Evolutionary conservation across 2,329 filamentous ascomycete genomes (phyloP).

Genomic region (Neoarthrinium moseri): DNA sequence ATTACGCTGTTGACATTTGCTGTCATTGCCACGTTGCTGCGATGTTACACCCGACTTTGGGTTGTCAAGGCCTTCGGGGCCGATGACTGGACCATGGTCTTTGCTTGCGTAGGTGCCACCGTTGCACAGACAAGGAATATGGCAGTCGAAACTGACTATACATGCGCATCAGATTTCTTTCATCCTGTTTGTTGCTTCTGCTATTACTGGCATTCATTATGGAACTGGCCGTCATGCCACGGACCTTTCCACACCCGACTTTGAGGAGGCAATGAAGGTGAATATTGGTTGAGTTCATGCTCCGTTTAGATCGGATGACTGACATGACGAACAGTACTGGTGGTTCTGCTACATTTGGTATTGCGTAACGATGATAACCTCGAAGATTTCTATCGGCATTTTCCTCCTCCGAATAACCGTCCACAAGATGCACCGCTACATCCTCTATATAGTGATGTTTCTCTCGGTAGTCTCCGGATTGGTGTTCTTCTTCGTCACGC

Average conservation of each 20-base stretch:
- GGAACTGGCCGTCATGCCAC: not conserved
- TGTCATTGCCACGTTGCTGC: not conserved
- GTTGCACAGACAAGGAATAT: not conserved
- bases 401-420: conserved; percentile 22
- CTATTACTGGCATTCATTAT: not conserved
- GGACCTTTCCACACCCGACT: too few species aligned
- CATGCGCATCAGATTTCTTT: not conserved
- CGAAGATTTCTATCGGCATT: conserved; percentile 20
- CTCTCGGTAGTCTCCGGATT: conserved; percentile 15
- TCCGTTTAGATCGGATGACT: too few species aligned
- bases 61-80: not conserved
- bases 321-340: conserved; percentile 21
- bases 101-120: not conserved
- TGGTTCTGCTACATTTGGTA: conserved; percentile 21
- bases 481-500: conserved; percentile 21
- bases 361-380: conserved; percentile 17
- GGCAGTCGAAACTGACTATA: not conserved
- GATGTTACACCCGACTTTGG: not conserved
- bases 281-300: too few species aligned
- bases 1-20: not conserved
- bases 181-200: not conserved
- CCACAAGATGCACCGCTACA: conserved; percentile 14
- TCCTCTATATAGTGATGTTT: conserved; percentile 17
- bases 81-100: not conserved
- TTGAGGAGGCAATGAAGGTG: too few species aligned